Evolutionary conservation across 202 grass and related monocot species (phyloP).

Genomic region (Setaria italica): DNA sequence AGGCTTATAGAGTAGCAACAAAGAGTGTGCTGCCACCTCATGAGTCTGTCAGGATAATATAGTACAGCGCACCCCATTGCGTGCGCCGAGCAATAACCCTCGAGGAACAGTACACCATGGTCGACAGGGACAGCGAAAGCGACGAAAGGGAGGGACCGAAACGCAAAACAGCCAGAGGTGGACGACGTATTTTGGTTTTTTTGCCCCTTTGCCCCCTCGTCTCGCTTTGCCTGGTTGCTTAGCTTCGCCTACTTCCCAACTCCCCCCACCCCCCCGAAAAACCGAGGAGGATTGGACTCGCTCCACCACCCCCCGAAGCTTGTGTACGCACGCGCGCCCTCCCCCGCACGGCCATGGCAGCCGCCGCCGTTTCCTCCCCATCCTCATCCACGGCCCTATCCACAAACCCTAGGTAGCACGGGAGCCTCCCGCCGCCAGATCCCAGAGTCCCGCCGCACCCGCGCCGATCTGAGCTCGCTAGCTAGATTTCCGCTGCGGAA

Average conservation of each 20-base stretch:
- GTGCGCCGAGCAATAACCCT: constrained; percentile 20
- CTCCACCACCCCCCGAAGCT: constrained; percentile 14
- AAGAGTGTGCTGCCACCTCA: not conserved
- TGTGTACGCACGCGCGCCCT: constrained; percentile 12
- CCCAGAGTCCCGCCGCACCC: not conserved
- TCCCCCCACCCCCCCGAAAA: constrained; percentile 6
- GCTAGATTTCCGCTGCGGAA: constrained; percentile 50
- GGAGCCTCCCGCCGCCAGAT: not conserved
- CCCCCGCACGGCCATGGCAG: constrained; percentile 47
- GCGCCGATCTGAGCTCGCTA: constrained; percentile 40
- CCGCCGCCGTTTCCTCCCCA: not conserved
- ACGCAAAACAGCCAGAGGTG: not conserved
- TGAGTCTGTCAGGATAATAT: constrained; percentile 1
- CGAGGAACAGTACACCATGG: not conserved
- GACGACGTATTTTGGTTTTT: not conserved
- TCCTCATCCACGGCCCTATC: constrained; percentile 1
- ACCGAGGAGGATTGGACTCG: constrained; percentile 31
- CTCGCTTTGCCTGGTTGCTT: constrained; percentile 28
- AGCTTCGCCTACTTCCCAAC: constrained; percentile 49
- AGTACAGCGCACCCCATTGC: constrained; percentile 1
- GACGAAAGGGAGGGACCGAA: constrained; percentile 40
- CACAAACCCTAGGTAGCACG: constrained; percentile 58
- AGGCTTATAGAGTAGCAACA: not conserved
- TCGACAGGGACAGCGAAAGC: not conserved
- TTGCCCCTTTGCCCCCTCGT: no score